A percentile compares a stretch with the other conserved stretches of the same genome.
Evolutionary conservation across 1,284 basidiomycete genomes (phyloP).

Genomic region (Pascua sp.): DNA sequence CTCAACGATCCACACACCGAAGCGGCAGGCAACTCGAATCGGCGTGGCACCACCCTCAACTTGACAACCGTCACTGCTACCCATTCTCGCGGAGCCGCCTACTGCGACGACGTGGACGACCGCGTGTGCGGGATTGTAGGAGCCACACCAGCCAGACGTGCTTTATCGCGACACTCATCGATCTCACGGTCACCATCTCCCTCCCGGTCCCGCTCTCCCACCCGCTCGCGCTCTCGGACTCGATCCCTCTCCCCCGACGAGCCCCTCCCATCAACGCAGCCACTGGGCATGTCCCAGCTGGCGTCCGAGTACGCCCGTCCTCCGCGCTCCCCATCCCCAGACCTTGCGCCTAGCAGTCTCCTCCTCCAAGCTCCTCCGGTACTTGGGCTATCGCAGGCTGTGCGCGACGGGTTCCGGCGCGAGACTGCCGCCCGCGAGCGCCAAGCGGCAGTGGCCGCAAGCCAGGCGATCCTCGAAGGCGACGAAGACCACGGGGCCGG

Average conservation of each 20-base stretch:
- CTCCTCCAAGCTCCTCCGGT: constrained; percentile 16
- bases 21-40: background rate
- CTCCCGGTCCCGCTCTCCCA: background rate
- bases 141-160: no score
- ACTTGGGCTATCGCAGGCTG: constrained; percentile 12
- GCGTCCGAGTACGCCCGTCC: constrained; percentile 24
- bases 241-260: background rate
- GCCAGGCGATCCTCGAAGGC: constrained; percentile 1
- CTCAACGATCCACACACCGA: background rate
- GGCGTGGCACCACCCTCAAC: constrained; percentile 3
- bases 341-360: background rate
- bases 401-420: constrained; percentile 4
- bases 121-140: constrained; percentile 29
- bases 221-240: background rate
- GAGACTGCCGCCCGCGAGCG: constrained; percentile 5
- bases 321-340: background rate
- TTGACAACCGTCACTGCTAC: constrained; percentile 30
- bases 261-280: constrained; percentile 31
- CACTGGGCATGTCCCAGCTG: constrained; percentile 34
- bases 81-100: constrained; percentile 16
- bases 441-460: constrained; percentile 1
- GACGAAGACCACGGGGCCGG: constrained; percentile 9
- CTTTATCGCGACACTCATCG: background rate
- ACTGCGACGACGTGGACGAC: constrained; percentile 31
- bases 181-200: background rate